Base-by-base conservation (phyloP, 495 filamentous ascomycete species). In the Darksidea phi region DNA sequence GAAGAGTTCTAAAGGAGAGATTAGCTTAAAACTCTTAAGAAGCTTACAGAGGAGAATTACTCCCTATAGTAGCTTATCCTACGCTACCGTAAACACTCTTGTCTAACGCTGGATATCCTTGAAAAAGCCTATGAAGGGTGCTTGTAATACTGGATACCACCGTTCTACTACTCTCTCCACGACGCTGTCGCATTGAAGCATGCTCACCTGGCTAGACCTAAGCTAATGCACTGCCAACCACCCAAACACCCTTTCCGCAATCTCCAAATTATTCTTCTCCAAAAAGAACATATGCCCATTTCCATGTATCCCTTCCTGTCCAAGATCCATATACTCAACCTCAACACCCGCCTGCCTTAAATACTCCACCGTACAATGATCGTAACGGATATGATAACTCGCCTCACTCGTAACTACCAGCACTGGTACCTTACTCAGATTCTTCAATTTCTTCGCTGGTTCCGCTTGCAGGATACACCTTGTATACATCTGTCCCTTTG, bases 201-300 rank as follows among this genome's bases (percentile, higher is more conserved):
- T n/a, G n/a, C n/a, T n/a, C n/a, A n/a, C n/a, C n/a, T n/a, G n/a
- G n/a, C n/a, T n/a, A n/a, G n/a, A n/a, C n/a, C n/a, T n/a, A n/a
- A n/a, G n/a, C n/a, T n/a, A 50, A 46, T 51, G 53, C 17, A 17
- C 25, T 28, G 28, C n/a, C 54, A 64, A 43, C 61, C 61, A 64
- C n/a, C 15, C 17, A 1, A 24, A 25, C 6, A 64, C 37, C n/a
- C 36, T 75, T 4, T 72, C 64, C 48, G 79, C 63, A 42, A 66
- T 53, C 13, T 32, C 57, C 6, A 57, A 71, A 63, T 76, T 85
- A 53, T 86, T 86, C 74, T 77, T 82, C 73, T 86, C 83, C 61
- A 86, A 68, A 60, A 84, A 83, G 52, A 80, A 73, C 68, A 86
- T 75, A 69, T 85, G 82, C 11, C 79, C 83, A 67, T 86, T 85